Percentiles rank a stretch among this genome's conserved stretches.
phyloP scores from a whole-genome alignment of 2,329 filamentous ascomycete species.

The Aspergillus novofumigatus region DNA sequence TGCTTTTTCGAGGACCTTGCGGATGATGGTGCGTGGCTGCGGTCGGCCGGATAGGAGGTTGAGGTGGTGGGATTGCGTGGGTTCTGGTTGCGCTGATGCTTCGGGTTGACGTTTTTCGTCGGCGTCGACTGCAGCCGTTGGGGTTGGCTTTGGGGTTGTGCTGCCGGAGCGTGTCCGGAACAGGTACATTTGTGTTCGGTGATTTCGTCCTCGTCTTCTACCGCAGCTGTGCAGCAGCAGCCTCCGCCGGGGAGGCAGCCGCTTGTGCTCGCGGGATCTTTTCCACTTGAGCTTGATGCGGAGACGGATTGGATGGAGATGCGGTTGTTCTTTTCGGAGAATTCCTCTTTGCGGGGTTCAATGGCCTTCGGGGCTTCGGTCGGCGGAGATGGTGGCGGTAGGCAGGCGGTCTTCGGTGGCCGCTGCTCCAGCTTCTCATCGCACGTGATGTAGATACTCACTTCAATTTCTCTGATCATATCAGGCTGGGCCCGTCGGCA shows the following conservation, averaged over 20 bases:
- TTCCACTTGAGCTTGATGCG: background rate
- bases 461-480: slow-evolving; percentile 44
- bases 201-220: slow-evolving; percentile 45
- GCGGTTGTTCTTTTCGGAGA: slow-evolving; percentile 16
- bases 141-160: background rate
- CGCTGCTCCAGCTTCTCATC: slow-evolving; percentile 42
- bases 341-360: slow-evolving; percentile 8
- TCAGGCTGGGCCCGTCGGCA: slow-evolving; percentile 27
- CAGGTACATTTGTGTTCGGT: slow-evolving; percentile 35
- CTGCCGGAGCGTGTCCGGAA: slow-evolving; percentile 21
- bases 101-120: slow-evolving; percentile 2
- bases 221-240: slow-evolving; percentile 49
- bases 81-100: slow-evolving; percentile 6
- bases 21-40: slow-evolving; percentile 48
- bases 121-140: background rate
- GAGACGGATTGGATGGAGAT: slow-evolving; percentile 17
- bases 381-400: background rate
- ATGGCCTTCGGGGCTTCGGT: background rate
- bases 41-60: slow-evolving; percentile 50
- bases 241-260: slow-evolving; percentile 25
- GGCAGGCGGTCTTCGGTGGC: background rate
- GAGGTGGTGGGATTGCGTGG: background rate
- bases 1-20: slow-evolving; percentile 54
- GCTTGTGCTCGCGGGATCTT: background rate
- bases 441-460: slow-evolving; percentile 54